A percentile compares a stretch with the other conserved stretches of the same genome.
phyloP scores from a whole-genome alignment of 257 asterid genomes.

The Craterostigma plantagineum region DNA sequence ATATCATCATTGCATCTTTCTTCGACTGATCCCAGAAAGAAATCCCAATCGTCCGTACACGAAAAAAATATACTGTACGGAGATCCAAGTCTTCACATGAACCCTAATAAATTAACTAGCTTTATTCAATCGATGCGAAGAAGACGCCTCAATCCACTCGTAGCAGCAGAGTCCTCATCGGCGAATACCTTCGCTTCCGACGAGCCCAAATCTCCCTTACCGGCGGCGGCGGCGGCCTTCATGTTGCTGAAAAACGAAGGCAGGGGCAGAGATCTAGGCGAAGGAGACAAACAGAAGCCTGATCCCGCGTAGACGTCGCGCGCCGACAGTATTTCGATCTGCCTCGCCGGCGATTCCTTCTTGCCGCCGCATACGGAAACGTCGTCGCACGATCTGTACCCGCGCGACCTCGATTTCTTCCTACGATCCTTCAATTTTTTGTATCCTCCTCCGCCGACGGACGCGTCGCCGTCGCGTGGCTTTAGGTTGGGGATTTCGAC shows the following conservation, averaged over 20 bases:
- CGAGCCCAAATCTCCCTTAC: background rate
- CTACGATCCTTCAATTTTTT: too few relatives aligned
- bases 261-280: slow-evolving; percentile 36
- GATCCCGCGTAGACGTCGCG: slow-evolving; percentile 21
- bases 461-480: background rate
- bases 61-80: too few relatives aligned
- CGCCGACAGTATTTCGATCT: background rate
- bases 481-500: background rate
- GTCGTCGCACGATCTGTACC: too few relatives aligned
- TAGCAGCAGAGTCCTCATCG: slow-evolving; percentile 53
- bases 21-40: too few relatives aligned
- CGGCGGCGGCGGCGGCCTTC: too few relatives aligned
- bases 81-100: background rate
- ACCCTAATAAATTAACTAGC: background rate
- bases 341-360: background rate
- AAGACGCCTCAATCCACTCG: slow-evolving; percentile 33
- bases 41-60: too few relatives aligned
- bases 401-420: too few relatives aligned
- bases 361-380: background rate
- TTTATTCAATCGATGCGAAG: slow-evolving; percentile 29
- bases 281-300: slow-evolving; percentile 29
- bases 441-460: too few relatives aligned
- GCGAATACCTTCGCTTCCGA: slow-evolving; percentile 8
- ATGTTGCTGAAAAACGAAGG: slow-evolving; percentile 27
- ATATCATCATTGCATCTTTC: too few relatives aligned